These are phyloP conservation scores for Boletus huronensis DNA, from an alignment of 768 basidiomycete species.

Conservation along the genomic window DNA sequence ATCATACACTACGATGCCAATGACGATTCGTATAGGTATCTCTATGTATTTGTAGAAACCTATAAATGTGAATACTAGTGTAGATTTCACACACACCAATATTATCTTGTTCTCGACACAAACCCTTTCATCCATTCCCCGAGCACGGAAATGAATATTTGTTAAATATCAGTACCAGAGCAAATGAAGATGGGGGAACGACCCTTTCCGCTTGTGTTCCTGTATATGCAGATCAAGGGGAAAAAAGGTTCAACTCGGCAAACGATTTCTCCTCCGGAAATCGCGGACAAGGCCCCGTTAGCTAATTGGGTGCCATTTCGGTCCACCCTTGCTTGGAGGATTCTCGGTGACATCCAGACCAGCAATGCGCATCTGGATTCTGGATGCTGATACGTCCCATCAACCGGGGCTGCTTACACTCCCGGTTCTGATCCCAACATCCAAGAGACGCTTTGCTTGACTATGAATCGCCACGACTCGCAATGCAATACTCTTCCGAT, in stretches of 20 bases:
- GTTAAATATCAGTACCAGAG: not conserved
- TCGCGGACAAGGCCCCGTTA: not conserved
- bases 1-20: not conserved
- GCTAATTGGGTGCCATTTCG: not conserved
- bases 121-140: not conserved
- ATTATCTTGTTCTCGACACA: not conserved
- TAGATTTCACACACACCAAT: not conserved
- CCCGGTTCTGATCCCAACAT: not conserved
- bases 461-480: not conserved
- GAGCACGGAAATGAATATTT: conserved; percentile 6
- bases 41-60: not conserved
- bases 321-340: not conserved
- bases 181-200: not conserved
- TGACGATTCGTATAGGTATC: not conserved
- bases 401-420: not conserved
- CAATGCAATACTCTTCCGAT: not conserved
- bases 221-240: not conserved
- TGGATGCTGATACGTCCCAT: not conserved
- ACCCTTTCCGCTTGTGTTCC: not conserved
- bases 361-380: not conserved
- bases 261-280: not conserved
- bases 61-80: not conserved
- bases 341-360: not conserved
- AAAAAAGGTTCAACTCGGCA: not conserved
- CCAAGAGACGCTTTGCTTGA: not conserved